Percentiles rank a stretch among this genome's conserved stretches.
Conservation (phyloP, 352 stramenopile genomes). For the Blastocystis hominis region DNA sequence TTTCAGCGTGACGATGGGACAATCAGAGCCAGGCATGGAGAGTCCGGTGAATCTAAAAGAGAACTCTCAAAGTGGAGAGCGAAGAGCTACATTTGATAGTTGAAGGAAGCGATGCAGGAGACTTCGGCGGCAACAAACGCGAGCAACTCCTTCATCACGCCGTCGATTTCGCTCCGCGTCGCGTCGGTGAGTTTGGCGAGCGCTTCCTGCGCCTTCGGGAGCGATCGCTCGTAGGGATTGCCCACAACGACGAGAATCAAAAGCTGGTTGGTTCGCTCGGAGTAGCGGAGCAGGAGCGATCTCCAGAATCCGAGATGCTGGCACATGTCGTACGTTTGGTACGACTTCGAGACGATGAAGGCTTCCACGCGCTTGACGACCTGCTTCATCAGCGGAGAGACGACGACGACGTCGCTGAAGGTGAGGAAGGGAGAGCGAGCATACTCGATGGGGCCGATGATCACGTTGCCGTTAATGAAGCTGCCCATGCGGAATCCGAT, state of each 20-base stretch:
- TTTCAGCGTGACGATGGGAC: neutral
- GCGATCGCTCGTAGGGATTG: slow-evolving; percentile 8
- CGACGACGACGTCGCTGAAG: slow-evolving; percentile 19
- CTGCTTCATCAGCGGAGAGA: slow-evolving; percentile 36
- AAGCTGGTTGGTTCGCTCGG: slow-evolving; percentile 27
- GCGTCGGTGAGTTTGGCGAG: neutral
- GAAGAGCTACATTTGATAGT: neutral
- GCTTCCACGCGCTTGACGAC: neutral
- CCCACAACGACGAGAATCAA: slow-evolving; percentile 10
- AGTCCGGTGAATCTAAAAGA: slow-evolving; percentile 38
- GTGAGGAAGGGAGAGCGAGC: neutral
- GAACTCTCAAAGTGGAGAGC: neutral
- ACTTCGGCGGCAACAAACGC: neutral
- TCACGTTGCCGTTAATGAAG: slow-evolving; percentile 52
- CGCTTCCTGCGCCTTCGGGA: slow-evolving; percentile 1
- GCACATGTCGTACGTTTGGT: slow-evolving; percentile 39
- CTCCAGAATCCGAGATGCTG: slow-evolving; percentile 43
- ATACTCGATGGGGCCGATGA: slow-evolving; percentile 2
- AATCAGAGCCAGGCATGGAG: slow-evolving; percentile 35
- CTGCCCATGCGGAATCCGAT: slow-evolving; percentile 57
- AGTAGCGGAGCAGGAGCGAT: slow-evolving; percentile 39
- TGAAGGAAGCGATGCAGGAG: slow-evolving; percentile 9
- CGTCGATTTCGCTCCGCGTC: slow-evolving; percentile 3
- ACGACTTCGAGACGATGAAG: neutral
- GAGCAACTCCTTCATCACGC: neutral